phyloP scores from a whole-genome alignment of 352 stramenopile species.

The Phytopythium mirpurense region DNA sequence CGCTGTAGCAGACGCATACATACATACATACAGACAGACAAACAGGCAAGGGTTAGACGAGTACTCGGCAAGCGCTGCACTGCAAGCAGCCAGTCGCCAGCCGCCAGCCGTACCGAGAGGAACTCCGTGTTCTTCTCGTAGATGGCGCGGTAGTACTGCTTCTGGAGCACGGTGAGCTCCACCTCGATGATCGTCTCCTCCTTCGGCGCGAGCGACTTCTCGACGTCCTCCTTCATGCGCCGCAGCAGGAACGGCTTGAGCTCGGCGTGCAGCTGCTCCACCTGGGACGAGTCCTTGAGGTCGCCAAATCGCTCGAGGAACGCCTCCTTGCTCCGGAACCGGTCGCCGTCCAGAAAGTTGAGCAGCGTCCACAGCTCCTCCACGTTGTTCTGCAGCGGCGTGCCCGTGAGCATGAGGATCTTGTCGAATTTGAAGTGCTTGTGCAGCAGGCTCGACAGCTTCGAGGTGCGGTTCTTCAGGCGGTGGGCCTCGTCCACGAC shows the following conservation, averaged over 20 bases:
- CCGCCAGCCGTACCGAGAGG: conserved; percentile 35
- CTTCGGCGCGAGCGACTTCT: conserved; percentile 85
- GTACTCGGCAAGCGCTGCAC: not conserved
- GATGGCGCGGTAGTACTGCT: conserved; percentile 90
- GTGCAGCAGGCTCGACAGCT: conserved; percentile 86
- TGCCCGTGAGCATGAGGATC: conserved; percentile 89
- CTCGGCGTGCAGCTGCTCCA: conserved; percentile 82
- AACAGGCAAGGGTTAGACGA: not conserved
- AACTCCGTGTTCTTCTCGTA: conserved; percentile 93
- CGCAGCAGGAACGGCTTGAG: conserved; percentile 84
- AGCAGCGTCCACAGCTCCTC: conserved; percentile 97
- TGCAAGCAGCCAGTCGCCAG: no score
- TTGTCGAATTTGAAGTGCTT: conserved; percentile 79
- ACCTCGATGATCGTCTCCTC: conserved; percentile 91
- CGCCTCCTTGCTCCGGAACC: conserved; percentile 90
- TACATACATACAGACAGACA: not conserved
- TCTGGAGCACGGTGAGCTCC: conserved; percentile 88
- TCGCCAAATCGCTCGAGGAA: conserved; percentile 96
- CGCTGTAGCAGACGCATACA: conserved; percentile 17
- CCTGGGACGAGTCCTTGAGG: conserved; percentile 85
- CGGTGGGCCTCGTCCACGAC: conserved; percentile 99
- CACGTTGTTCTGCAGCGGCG: conserved; percentile 88
- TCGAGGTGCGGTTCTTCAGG: conserved; percentile 97
- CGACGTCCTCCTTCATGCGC: conserved; percentile 88
- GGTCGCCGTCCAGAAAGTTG: conserved; percentile 95